Conservation (phyloP, 495 filamentous ascomycete genomes). For the Rostrohypoxylon terebratum region DNA sequence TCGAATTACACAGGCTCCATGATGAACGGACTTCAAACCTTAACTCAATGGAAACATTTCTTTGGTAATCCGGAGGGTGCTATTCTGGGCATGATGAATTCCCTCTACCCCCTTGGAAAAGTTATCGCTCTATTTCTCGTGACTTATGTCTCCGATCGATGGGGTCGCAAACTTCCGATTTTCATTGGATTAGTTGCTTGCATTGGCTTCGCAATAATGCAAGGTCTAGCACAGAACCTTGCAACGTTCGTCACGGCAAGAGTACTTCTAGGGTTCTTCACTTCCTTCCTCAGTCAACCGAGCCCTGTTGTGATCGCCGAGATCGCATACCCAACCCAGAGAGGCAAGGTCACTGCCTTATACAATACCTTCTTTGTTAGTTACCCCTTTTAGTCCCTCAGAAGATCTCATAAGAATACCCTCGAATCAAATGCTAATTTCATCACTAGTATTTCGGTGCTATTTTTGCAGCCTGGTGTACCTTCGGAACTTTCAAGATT, state of each 20-base stretch:
- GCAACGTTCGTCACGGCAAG: conserved; percentile 12
- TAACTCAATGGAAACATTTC: conserved; percentile 9
- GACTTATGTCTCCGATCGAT: conserved; percentile 15
- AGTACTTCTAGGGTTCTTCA: conserved; percentile 3
- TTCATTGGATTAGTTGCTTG: conserved; percentile 8
- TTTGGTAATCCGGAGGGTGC: conserved; percentile 12
- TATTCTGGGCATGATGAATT: conserved; percentile 10
- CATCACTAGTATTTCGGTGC: conserved; percentile 1
- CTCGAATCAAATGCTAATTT: background rate
- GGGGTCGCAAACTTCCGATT: conserved; percentile 5
- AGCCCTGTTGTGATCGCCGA: conserved; percentile 7
- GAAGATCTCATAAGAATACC: background rate
- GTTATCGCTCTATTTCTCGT: conserved; percentile 11
- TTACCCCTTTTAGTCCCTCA: background rate
- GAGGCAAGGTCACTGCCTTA: conserved; percentile 9
- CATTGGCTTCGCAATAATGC: conserved; percentile 15
- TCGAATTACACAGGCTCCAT: background rate
- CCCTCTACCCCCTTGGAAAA: conserved; percentile 10
- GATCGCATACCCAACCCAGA: conserved; percentile 10
- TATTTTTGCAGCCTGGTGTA: conserved; percentile 12
- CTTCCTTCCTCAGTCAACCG: conserved; percentile 7
- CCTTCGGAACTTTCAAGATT: conserved; percentile 16
- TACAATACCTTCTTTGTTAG: conserved; percentile 17
- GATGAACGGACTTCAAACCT: conserved; percentile 16
- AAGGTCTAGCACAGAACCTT: conserved; percentile 1